Conservation (phyloP, 1,284 basidiomycete species). For the Cerioporus squamosus region DNA sequence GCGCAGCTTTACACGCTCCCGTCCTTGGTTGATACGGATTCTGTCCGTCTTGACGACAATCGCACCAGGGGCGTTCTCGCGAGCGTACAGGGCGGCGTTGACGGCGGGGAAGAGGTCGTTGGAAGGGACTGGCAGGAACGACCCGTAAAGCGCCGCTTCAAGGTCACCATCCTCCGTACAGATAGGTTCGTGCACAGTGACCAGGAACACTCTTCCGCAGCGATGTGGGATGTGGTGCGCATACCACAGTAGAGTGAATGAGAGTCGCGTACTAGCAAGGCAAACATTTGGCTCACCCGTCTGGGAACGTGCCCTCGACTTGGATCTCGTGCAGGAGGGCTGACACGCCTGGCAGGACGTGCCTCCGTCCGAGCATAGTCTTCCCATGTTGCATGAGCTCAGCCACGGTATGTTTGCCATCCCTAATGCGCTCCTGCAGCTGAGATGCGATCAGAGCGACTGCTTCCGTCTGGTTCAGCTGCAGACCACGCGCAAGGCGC, state of each 20-base stretch:
- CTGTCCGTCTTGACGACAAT: conserved; percentile 69
- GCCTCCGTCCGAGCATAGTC: conserved; percentile 84
- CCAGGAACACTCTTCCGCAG: conserved; percentile 81
- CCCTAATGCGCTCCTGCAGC: conserved; percentile 94
- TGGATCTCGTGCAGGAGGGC: conserved; percentile 80
- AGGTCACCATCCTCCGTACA: conserved; percentile 85
- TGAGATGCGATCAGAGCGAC: conserved; percentile 90
- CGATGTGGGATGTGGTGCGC: conserved; percentile 5
- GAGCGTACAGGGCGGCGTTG: conserved; percentile 51
- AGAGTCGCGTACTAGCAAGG: background rate
- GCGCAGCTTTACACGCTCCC: conserved; percentile 71
- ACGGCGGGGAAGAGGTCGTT: conserved; percentile 65
- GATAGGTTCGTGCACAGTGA: conserved; percentile 94
- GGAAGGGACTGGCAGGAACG: conserved; percentile 86
- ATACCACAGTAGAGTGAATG: background rate
- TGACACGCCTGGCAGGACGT: conserved; percentile 85
- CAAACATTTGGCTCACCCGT: conserved; percentile 61
- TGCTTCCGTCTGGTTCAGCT: conserved; percentile 88
- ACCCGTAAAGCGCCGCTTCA: conserved; percentile 86
- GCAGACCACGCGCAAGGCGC: conserved; percentile 88
- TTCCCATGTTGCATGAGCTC: conserved; percentile 94
- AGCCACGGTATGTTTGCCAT: conserved; percentile 88
- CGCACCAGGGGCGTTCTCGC: conserved; percentile 73
- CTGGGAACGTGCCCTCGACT: conserved; percentile 89
- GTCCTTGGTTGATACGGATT: conserved; percentile 78